Conservation (phyloP, 208 protist genomes). For the Trichomonas vaginalis region DNA sequence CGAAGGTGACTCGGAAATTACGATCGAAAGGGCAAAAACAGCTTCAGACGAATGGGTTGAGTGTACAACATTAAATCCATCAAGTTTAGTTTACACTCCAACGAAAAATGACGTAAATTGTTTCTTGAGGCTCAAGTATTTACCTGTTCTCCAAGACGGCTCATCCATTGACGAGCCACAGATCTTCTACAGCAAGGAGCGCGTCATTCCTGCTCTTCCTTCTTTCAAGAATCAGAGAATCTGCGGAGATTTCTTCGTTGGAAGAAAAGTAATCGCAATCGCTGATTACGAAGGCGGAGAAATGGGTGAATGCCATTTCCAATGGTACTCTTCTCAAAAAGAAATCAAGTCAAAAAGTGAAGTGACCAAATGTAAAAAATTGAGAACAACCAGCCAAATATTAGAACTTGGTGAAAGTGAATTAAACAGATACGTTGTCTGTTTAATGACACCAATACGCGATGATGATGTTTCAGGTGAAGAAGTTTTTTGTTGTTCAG, state of each 20-base stretch:
- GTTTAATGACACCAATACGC: background rate
- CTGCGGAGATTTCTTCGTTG: background rate
- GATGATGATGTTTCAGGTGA: background rate
- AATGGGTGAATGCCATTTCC: background rate
- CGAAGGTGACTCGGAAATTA: background rate
- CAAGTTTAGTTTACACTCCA: background rate
- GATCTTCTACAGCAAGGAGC: background rate
- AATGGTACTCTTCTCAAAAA: background rate
- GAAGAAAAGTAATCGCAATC: background rate
- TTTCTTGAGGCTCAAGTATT: background rate
- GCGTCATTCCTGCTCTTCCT: background rate
- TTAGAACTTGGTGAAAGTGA: background rate
- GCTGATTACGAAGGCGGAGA: background rate
- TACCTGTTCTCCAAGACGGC: background rate
- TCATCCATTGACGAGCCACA: background rate
- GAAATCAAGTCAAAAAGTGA: background rate
- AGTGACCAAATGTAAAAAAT: background rate
- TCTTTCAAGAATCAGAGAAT: background rate
- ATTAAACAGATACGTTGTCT: background rate
- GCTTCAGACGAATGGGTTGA: background rate
- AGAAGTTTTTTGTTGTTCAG: background rate
- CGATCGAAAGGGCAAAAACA: background rate
- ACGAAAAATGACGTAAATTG: background rate
- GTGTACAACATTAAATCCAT: background rate
- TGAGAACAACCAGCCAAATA: background rate